phyloP scores from a whole-genome alignment of 257 asterid species.

The Solanum lycopersicoides region DNA sequence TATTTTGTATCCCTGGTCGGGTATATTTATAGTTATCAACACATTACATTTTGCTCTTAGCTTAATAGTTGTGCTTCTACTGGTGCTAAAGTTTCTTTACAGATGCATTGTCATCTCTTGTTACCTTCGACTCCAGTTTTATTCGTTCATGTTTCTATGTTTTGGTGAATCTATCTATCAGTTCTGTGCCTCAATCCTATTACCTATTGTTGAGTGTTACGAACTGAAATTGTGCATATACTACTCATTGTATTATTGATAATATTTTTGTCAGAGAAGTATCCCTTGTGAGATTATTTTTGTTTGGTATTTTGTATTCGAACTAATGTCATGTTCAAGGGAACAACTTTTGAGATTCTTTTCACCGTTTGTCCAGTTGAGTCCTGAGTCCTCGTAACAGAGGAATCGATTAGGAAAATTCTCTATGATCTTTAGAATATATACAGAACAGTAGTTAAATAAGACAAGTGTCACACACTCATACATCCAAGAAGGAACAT shows the following conservation, averaged over 20 bases:
- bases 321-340: neutral
- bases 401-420: neutral
- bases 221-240: neutral
- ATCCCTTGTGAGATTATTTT: neutral
- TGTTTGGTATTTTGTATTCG: neutral
- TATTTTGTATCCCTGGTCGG: neutral
- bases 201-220: neutral
- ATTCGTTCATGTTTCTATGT: neutral
- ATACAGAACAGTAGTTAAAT: neutral
- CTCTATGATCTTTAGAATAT: neutral
- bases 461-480: neutral
- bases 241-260: neutral
- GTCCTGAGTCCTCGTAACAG: neutral
- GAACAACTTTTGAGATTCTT: neutral
- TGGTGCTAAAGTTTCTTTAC: neutral
- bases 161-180: neutral
- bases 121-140: neutral
- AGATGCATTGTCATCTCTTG: neutral
- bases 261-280: neutral
- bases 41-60: neutral
- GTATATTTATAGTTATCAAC: neutral
- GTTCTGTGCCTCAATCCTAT: neutral
- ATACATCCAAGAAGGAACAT: neutral
- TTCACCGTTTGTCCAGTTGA: neutral
- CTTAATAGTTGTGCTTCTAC: neutral